Evolutionary conservation across 768 basidiomycete genomes (phyloP).

Genomic region (Hysterangium stoloniferum): DNA sequence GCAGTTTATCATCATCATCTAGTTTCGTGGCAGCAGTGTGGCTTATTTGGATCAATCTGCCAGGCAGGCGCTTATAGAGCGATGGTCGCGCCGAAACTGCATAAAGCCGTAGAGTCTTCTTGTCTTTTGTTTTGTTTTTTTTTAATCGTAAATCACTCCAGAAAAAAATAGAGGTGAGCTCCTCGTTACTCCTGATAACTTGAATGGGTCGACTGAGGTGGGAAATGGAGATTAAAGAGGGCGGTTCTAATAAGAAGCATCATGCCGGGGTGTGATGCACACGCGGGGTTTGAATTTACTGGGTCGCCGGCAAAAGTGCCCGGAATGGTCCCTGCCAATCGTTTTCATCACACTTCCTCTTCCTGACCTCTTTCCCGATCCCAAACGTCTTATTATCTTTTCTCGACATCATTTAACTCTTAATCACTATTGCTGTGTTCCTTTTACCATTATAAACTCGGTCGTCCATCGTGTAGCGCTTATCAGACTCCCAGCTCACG

Average conservation of each 20-base stretch:
- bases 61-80: too few species aligned
- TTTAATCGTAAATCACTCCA: too few species aligned
- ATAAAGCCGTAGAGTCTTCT: too few species aligned
- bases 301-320: conserved; percentile 7
- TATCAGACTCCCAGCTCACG: not conserved
- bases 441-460: too few species aligned
- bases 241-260: not conserved
- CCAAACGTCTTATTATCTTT: not conserved
- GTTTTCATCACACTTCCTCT: not conserved
- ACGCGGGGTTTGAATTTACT: conserved; percentile 8
- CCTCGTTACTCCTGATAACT: too few species aligned
- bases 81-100: too few species aligned
- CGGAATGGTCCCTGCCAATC: conserved; percentile 5
- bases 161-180: too few species aligned
- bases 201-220: too few species aligned
- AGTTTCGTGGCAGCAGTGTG: too few species aligned
- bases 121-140: too few species aligned
- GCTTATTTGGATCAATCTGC: too few species aligned
- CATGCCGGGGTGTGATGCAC: not conserved
- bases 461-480: not conserved
- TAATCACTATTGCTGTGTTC: not conserved
- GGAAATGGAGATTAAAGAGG: conserved; percentile 1
- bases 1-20: too few species aligned
- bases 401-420: not conserved
- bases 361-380: not conserved